Percentiles rank a stretch among this genome's conserved stretches.
These are phyloP conservation scores for Entomortierella chlamydospora DNA, from an alignment of 192 early-diverging fungal species.

Conservation along the genomic window DNA sequence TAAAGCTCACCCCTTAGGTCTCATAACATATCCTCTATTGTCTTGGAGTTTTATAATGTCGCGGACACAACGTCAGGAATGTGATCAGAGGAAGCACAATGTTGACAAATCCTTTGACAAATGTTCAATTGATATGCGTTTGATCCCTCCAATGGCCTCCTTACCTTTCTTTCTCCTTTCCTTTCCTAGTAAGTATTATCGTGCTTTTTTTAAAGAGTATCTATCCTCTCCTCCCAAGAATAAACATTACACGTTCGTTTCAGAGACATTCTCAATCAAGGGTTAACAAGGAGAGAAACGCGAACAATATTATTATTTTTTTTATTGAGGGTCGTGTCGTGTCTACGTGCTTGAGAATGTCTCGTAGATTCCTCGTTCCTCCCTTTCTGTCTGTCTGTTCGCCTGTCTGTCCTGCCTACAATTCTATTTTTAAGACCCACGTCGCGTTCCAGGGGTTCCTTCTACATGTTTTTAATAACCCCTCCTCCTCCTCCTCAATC, in stretches of 20 bases:
- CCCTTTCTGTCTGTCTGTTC: too few relatives aligned
- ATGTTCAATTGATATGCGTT: neutral
- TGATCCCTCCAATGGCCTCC: neutral
- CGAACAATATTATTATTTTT: neutral
- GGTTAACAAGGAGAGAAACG: neutral
- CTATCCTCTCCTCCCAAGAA: neutral
- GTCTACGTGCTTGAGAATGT: conserved; percentile 8
- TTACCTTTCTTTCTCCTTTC: neutral
- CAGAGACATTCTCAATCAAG: neutral
- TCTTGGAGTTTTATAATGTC: conserved; percentile 10
- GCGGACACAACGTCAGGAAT: conserved; percentile 22
- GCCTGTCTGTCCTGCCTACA: too few relatives aligned
- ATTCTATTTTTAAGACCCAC: neutral
- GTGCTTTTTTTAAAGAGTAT: neutral
- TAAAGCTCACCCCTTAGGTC: neutral
- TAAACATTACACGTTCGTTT: conserved; percentile 3
- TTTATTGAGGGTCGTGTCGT: neutral
- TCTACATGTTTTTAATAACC: neutral
- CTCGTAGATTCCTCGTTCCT: neutral
- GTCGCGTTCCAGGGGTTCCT: neutral
- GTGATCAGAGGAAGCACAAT: neutral
- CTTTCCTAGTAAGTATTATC: neutral
- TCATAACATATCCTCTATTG: neutral
- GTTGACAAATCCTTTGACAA: neutral
- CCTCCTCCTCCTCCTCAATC: too few relatives aligned